phyloP scores from a whole-genome alignment of 1,284 basidiomycete genomes.

The Hemileia vastatrix region DNA sequence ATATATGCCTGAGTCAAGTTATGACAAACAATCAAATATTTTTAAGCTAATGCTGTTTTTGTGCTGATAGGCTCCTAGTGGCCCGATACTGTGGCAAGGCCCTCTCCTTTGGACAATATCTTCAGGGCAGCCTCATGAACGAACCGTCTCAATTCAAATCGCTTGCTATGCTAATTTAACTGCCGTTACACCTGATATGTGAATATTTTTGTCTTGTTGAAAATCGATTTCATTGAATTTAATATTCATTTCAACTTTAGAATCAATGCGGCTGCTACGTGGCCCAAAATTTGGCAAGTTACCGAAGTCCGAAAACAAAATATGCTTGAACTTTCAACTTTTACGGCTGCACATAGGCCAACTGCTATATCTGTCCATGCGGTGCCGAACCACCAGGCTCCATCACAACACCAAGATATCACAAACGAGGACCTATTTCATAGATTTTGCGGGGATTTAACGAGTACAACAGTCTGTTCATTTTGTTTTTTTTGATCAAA shows the following conservation, averaged over 20 bases:
- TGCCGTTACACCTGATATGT: slow-evolving; percentile 2
- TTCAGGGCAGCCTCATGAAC: background rate
- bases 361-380: background rate
- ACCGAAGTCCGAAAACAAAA: background rate
- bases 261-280: background rate
- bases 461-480: background rate
- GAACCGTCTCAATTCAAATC: slow-evolving; percentile 6
- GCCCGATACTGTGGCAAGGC: slow-evolving; percentile 8
- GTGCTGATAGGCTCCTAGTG: background rate
- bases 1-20: background rate
- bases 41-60: background rate
- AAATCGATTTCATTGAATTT: too few relatives aligned
- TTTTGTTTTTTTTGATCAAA: background rate
- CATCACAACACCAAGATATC: background rate
- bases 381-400: background rate
- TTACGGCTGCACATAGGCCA: background rate
- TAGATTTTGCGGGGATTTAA: slow-evolving; percentile 9
- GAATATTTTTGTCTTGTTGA: background rate
- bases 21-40: background rate
- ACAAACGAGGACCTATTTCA: slow-evolving; percentile 1
- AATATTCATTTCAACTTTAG: too few relatives aligned
- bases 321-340: background rate
- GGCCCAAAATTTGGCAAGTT: slow-evolving; percentile 13
- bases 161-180: background rate
- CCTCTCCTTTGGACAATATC: slow-evolving; percentile 4